Evolutionary conservation across 108 stramenopile genomes (phyloP), one percentile per base, ranked within the genome.

Genomic region (Schizochytrium sp.): DNA sequence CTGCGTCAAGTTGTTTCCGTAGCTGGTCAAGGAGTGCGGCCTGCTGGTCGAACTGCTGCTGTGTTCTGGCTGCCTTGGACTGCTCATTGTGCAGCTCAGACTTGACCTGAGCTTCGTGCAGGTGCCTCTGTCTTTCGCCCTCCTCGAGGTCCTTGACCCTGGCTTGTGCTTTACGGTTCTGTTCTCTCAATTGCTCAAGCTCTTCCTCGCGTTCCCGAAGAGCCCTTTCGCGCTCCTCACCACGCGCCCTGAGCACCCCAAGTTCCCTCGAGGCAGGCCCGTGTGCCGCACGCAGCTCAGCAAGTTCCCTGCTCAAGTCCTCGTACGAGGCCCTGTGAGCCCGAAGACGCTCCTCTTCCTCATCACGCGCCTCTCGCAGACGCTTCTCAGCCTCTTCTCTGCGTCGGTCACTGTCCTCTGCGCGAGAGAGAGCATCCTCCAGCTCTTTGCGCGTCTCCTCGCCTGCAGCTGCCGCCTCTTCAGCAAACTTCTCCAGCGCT

Each of bases 41-140:
- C 72, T 17, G n/a, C 50, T 47, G 28, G 12, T 5, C 88, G 28
- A 28, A 28, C 28, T 28, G 28, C 28, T 28, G 28, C 28, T 28
- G 28, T 88, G 15, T 46, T 45, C 57, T 13, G 17, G 8, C 69
- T 7, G 61, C 88, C 88, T 47, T 41, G 40, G 17, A 72, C 53
- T 83, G 76, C 76, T 83, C 76, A 40, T 83, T 83, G 61, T 89
- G 57, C 42, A 17, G 50, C 12, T 57, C 76, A 3, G 87, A n/a
- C 40, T 49, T 83, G 53, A 83, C 49, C 76, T 83, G 76, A 10
- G 46, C 87, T 53, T 88, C 88, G 56, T 57, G 57, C 87, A 89
- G 40, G 12, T 15, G 50, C 40, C 12, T 3, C 4, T 89, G 61
- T 40, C 72, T 47, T 47, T 61, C 87, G 58, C 28, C 47, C 58